Evolutionary conservation across 768 basidiomycete genomes (phyloP).

Genomic region (Kwoniella bestiolae): DNA sequence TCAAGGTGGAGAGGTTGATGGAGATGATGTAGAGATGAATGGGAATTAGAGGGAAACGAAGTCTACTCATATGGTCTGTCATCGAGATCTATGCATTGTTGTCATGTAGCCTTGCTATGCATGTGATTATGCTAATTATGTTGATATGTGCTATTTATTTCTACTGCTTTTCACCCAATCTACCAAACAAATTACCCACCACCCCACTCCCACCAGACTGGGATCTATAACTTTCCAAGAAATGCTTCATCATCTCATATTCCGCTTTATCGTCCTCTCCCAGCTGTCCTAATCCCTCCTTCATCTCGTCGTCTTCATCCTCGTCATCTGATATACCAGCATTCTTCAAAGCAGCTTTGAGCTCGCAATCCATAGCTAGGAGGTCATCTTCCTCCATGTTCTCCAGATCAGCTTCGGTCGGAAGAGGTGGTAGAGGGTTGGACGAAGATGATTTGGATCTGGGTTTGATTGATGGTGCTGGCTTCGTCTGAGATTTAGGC

Average conservation of each 20-base stretch:
- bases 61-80: neutral
- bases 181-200: constrained; percentile 83
- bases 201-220: constrained; percentile 89
- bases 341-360: constrained; percentile 62
- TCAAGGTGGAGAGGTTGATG: constrained; percentile 38
- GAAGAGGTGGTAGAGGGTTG: constrained; percentile 48
- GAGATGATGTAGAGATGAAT: constrained; percentile 37
- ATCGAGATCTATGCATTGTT: constrained; percentile 1
- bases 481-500: no score
- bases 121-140: no score
- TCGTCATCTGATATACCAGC: constrained; percentile 66
- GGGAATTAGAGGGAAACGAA: constrained; percentile 23
- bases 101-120: neutral
- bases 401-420: constrained; percentile 61
- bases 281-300: constrained; percentile 33
- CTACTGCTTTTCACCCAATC: constrained; percentile 66
- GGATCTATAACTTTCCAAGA: constrained; percentile 92
- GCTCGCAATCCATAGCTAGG: constrained; percentile 82
- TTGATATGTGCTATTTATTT: neutral
- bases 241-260: constrained; percentile 93
- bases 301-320: constrained; percentile 57
- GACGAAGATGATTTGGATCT: constrained; percentile 10
- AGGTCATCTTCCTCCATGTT: constrained; percentile 70
- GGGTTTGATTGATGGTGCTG: no score
- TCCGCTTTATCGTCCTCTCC: constrained; percentile 61